Conservation (phyloP, 805 yeast species). For the Ogataea angusta region DNA sequence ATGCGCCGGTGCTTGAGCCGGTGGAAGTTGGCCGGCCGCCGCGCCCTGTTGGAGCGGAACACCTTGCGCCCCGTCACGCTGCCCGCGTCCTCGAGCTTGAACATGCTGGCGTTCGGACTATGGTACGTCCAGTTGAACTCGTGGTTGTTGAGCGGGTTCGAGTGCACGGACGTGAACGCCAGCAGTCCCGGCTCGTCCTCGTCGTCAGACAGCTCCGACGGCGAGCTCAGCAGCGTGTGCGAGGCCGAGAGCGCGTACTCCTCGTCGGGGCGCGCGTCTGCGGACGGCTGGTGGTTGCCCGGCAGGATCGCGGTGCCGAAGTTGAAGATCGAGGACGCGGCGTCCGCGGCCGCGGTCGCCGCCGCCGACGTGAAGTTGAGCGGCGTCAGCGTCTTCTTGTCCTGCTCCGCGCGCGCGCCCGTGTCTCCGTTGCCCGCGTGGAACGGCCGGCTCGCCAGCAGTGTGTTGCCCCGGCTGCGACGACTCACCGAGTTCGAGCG, state of each 20-base stretch:
- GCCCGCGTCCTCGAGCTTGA: slow-evolving; percentile 18
- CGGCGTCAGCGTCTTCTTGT: slow-evolving; percentile 16
- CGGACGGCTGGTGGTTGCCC: slow-evolving; percentile 4
- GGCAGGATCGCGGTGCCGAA: slow-evolving; percentile 23
- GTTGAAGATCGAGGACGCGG: slow-evolving; percentile 30
- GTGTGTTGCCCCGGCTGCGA: slow-evolving; percentile 23
- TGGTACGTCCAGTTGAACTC: slow-evolving; percentile 29
- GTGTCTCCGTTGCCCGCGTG: slow-evolving; percentile 6
- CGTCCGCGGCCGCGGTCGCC: slow-evolving; percentile 29
- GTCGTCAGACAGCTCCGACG: slow-evolving; percentile 18
- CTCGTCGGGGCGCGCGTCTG: slow-evolving; percentile 7
- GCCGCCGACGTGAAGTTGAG: slow-evolving; percentile 27
- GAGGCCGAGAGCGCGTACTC: slow-evolving; percentile 11
- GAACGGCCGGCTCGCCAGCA: slow-evolving; percentile 15
- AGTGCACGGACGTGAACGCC: slow-evolving; percentile 22
- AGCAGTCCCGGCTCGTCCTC: slow-evolving; percentile 31
- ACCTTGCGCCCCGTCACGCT: slow-evolving; percentile 13
- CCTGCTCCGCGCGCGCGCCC: slow-evolving; percentile 5
- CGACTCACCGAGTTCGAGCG: slow-evolving; percentile 27
- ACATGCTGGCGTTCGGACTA: slow-evolving; percentile 16
- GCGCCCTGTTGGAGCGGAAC: slow-evolving; percentile 18
- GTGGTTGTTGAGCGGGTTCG: slow-evolving; percentile 39
- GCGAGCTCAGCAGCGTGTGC: slow-evolving; percentile 12
- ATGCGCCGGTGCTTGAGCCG: slow-evolving; percentile 45
- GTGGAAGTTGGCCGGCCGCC: slow-evolving; percentile 23